Base-by-base conservation (phyloP, 202 grass and related monocot genomes). In the Schoenoplectus tabernaemontani region DNA sequence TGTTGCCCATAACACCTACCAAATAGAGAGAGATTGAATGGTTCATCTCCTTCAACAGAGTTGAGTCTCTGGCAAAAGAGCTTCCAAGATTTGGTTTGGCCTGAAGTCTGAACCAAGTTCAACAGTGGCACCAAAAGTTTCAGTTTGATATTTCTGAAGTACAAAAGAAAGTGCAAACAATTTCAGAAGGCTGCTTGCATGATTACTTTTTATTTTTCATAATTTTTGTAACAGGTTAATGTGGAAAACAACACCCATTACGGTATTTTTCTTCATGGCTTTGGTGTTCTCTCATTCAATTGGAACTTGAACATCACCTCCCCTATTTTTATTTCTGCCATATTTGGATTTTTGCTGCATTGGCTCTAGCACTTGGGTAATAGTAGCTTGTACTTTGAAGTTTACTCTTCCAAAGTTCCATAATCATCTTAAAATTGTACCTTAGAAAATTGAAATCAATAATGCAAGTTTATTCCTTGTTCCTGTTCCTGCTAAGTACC, bases 361-460 rank as follows among this genome's bases (percentile, higher is more conserved):
- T 97, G 91, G 94, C 94, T 85, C 88, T 97, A 81, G 94, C 94
- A 87, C 91, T 97, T 56, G 94, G 94, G 94, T 92, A 83, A 92
- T 73, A 39, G 12, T 34, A 54, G 28, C 36, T 75, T 44, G 16
- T 47, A 53, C 15, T 75, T 19, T 36, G 34, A 7, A 28, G 38
- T 65, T 78, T 50, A 76, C 28, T 28, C 28, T 81, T 72, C 77
- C 5, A 17, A 53, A 74, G 44, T 71, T 15, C 22, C 22, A 28
- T 11, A 73, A 32, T 30, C 24, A 73, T 50, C 65, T 51, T 73
- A 9, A 73, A 51, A 56, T 6, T n/a, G 24, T 73, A 16, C 13
- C 24, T 51, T 48, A 73, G 44, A 73, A 50, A 28, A 48, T 7
- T 48, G 13, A 42, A 42, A 30, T 10, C 33, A 51, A 33, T 12